phyloP scores from a whole-genome alignment of 2,329 filamentous ascomycete species.

The Sphaceloma murrayae region DNA sequence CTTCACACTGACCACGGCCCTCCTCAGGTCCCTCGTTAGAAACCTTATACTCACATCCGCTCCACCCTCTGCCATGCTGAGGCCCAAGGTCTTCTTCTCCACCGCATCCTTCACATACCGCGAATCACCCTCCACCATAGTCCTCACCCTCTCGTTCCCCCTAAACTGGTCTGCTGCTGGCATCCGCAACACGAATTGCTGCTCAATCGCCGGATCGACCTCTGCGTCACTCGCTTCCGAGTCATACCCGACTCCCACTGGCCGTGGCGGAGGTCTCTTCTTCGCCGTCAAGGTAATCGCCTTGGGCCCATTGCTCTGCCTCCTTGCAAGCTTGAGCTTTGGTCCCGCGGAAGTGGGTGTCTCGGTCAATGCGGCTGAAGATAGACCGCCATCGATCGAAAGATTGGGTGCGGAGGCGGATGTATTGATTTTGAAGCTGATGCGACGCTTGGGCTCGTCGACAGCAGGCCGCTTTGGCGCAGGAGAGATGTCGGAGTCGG shows the following conservation, averaged over 20 bases:
- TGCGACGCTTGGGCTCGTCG: constrained; percentile 22
- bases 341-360: constrained; percentile 21
- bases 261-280: constrained; percentile 58
- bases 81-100: constrained; percentile 65
- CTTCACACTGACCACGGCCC: constrained; percentile 62
- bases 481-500: constrained; percentile 27
- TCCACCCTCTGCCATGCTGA: constrained; percentile 53
- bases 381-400: constrained; percentile 37
- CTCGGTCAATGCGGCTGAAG: constrained; percentile 18
- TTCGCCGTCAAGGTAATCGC: constrained; percentile 22
- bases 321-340: constrained; percentile 19
- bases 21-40: constrained; percentile 60
- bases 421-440: constrained; percentile 27
- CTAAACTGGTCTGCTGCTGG: constrained; percentile 52
- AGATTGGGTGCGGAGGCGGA: constrained; percentile 41
- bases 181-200: constrained; percentile 85
- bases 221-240: constrained; percentile 91
- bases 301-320: constrained; percentile 19
- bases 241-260: constrained; percentile 84
- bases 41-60: constrained; percentile 75
- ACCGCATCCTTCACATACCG: constrained; percentile 72
- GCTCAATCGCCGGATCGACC: constrained; percentile 75
- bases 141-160: constrained; percentile 2
- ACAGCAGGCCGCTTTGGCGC: constrained; percentile 26
- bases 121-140: constrained; percentile 46